These are phyloP conservation scores for Penicillium coffeae DNA, from an alignment of 495 filamentous ascomycete genomes.

Conservation along the genomic window DNA sequence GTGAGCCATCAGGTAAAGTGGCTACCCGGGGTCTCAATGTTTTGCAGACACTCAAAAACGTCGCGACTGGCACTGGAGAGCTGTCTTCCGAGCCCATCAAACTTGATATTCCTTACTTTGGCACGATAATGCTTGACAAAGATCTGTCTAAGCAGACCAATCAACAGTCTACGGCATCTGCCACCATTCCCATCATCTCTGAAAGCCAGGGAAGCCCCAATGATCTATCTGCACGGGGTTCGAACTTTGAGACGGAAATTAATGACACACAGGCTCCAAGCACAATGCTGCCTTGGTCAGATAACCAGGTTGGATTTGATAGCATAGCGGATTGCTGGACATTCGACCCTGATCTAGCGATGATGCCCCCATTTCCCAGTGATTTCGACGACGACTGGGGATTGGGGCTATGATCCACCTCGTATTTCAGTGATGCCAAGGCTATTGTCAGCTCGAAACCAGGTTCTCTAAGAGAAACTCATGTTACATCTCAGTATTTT, in stretches of 20 bases:
- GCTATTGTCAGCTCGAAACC: too few species aligned
- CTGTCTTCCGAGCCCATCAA: constrained; percentile 6
- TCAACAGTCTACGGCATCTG: not conserved
- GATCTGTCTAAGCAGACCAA: not conserved
- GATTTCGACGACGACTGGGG: constrained; percentile 11
- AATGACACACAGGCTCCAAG: not conserved
- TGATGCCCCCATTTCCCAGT: constrained; percentile 7
- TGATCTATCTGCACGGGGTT: too few species aligned
- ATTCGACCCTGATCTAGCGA: constrained; percentile 7
- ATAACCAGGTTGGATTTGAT: not conserved
- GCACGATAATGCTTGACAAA: constrained; percentile 9
- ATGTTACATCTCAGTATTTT: too few species aligned
- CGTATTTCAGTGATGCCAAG: too few species aligned
- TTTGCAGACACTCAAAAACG: constrained; percentile 2
- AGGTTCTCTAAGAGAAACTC: too few species aligned
- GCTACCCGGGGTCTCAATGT: constrained; percentile 7
- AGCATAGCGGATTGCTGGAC: constrained; percentile 13
- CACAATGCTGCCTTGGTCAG: not conserved
- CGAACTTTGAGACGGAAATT: not conserved
- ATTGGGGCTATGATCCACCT: constrained; percentile 4
- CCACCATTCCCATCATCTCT: not conserved
- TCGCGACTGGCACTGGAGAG: constrained; percentile 1
- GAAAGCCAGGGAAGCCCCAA: too few species aligned
- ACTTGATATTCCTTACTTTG: constrained; percentile 14
- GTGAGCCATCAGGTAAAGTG: constrained; percentile 4